Percentiles rank a stretch among this genome's conserved stretches.
Conservation (phyloP, 495 filamentous ascomycete species). For the Antarctomyces pellizariae region DNA sequence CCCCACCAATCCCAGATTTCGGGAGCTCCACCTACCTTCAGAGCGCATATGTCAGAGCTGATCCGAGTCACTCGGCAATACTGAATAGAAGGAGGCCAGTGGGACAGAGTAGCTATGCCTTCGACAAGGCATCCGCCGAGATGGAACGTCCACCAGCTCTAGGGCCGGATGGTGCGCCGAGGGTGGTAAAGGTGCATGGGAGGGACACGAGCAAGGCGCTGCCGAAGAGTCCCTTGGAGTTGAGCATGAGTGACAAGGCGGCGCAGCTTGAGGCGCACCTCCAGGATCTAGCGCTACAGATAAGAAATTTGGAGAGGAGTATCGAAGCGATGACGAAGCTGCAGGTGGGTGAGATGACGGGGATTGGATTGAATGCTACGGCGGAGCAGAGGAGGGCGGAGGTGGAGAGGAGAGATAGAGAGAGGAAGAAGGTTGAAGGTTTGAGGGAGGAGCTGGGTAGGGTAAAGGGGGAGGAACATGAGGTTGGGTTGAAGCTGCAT, state of each 20-base stretch:
- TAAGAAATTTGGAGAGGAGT: conserved; percentile 43
- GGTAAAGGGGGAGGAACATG: conserved; percentile 60
- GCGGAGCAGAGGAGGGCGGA: conserved; percentile 21
- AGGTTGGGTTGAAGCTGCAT: conserved; percentile 62
- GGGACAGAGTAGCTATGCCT: no score
- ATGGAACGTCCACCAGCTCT: no score
- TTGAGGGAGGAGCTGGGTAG: conserved; percentile 57
- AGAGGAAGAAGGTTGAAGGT: conserved; percentile 47
- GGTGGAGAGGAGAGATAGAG: conserved; percentile 29
- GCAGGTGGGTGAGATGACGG: conserved; percentile 39
- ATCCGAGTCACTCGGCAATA: no score
- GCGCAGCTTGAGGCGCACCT: conserved; percentile 41
- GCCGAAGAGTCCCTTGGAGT: conserved; percentile 32
- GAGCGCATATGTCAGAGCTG: no score
- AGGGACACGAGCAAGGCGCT: conserved; percentile 37
- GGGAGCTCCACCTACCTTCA: no score
- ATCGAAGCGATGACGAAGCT: conserved; percentile 49
- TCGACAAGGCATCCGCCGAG: no score
- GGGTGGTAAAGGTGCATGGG: no score
- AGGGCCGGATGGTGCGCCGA: no score
- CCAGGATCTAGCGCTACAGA: conserved; percentile 37
- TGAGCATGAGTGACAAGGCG: conserved; percentile 32
- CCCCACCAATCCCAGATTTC: conserved; percentile 16
- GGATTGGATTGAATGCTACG: conserved; percentile 30
- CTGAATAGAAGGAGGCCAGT: no score